Evolutionary conservation across 2,329 filamentous ascomycete genomes (phyloP), one percentile per base, ranked within the genome.

Genomic region (Hymenoscyphus infarciens): DNA sequence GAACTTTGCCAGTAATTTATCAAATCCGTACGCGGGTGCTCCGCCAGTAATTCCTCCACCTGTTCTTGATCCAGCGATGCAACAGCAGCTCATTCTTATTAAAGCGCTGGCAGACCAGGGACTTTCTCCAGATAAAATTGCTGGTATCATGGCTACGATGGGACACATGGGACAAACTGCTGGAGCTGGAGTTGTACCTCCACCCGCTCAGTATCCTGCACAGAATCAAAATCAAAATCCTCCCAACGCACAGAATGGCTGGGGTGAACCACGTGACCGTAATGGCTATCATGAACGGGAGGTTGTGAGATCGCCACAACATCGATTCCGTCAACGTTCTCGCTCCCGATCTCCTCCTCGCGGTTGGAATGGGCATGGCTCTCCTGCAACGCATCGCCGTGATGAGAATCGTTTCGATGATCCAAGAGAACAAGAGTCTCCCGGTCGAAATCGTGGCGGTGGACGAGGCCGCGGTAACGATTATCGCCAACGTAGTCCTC

Each of bases 401-500:
- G 69, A 72, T 71, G 91, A 90, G 70, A 57, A 56, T 15, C 61
- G 87, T 6, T 89, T 88, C 76, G 85, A 88, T 60, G 94, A 91
- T 77, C 87, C 89, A 64, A 87, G 84, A 64, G 87, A 89, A 63
- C 87, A 84, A 64, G 86, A 88, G 72, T 88, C 87, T 19, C 85
- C 86, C 39, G 83, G 83, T 62, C 82, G 83, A 68, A 83, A 83
- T 64, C 82, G 84, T 69, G 80, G 81, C 63, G 84, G 86, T 66
- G 82, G 83, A 53, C 80, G 67, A 62, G 65, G 83, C 57, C 80
- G 81, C 67, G 77, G 81, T 60, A 78, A 82, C 61, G 87, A 92
- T 45, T 97, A 96, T 78, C 90, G 94, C 67, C 92, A 97, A 75
- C 91, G 95, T 73, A 96, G 90, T 72, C 92, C 93, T 61, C 84